Percentiles rank a stretch among this genome's conserved stretches.
phyloP scores from a whole-genome alignment of 179 eudicot genomes.

The Corrigiola litoralis region DNA sequence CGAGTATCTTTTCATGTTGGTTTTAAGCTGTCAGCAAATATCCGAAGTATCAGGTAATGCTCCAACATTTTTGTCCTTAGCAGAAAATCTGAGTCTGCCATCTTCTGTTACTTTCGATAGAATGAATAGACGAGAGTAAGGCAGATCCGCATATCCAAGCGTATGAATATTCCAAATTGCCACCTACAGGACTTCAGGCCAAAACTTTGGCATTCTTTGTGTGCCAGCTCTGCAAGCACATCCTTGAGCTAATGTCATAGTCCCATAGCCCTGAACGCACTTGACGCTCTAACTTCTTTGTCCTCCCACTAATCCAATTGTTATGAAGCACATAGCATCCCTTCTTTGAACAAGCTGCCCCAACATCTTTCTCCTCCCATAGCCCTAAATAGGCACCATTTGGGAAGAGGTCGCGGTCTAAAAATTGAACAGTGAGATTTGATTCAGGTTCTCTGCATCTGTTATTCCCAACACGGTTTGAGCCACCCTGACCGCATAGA shows the following conservation, averaged over 20 bases:
- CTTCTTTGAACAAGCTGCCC: constrained; percentile 45
- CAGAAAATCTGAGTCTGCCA: not conserved
- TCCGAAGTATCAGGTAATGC: not conserved
- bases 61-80: not conserved
- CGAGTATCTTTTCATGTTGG: too few species aligned
- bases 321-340: constrained; percentile 80
- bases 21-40: not conserved
- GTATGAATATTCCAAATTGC: not conserved
- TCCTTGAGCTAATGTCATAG: constrained; percentile 68
- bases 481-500: constrained; percentile 79
- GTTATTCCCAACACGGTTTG: constrained; percentile 56
- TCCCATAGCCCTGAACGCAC: constrained; percentile 73
- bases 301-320: constrained; percentile 87
- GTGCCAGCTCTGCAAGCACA: constrained; percentile 76
- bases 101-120: not conserved
- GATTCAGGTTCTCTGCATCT: constrained; percentile 77
- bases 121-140: too few species aligned
- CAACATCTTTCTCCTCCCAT: constrained; percentile 59
- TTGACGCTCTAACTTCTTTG: constrained; percentile 77
- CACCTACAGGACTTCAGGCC: constrained; percentile 11
- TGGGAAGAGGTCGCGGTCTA: constrained; percentile 77
- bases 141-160: too few species aligned
- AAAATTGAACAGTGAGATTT: constrained; percentile 63
- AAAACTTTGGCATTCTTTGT: constrained; percentile 16
- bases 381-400: constrained; percentile 78